Evolutionary conservation across 768 basidiomycete species (phyloP), one percentile per base, ranked within the genome.

Genomic region (Chiua virens): DNA sequence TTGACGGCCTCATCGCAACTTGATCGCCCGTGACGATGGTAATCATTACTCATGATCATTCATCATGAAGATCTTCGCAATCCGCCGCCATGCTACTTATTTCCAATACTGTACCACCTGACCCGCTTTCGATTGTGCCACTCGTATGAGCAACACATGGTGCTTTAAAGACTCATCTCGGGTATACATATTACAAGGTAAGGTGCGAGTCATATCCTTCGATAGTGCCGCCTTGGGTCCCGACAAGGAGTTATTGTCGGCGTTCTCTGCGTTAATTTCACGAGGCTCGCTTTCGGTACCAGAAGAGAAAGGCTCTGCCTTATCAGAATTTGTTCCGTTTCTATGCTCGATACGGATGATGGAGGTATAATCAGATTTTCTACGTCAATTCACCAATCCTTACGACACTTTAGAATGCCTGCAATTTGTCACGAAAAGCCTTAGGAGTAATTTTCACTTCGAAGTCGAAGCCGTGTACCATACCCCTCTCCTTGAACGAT

Each of bases 201-300:
- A 71, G 39, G 64, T 66, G 38, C 54, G 67, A 23, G 65, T 78
- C 42, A 59, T 78, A 25, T 75, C 75, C 9, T 73, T 77, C 50
- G 66, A 63, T 13, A 74, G 78, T 13, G 67, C 74, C 13, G 74
- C 76, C 40, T 73, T 80, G 35, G 69, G 71, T 15, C 47, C 47
- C 21, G 52, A 56, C 48, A 47, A 50, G 38, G 45, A 27, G 41
- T 44, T 15, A 74, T 81, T 14, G 71, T 80, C 3, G 79, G 79
- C 51, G 79, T 80, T 13, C 71, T 87, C 21, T 83, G 80, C 5
- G 79, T 86, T 41, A 85, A 86, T 57, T 84, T 81, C 45, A 77
- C 75, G 4, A 73, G 82, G 42, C 56, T 79, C 11, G 70, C 76
- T 20, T 74, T 84, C 21, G 32, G 7, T 15, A 38, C 45, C 41